Conservation (phyloP, 768 basidiomycete species). For the Amanita pseudoporphyria region DNA sequence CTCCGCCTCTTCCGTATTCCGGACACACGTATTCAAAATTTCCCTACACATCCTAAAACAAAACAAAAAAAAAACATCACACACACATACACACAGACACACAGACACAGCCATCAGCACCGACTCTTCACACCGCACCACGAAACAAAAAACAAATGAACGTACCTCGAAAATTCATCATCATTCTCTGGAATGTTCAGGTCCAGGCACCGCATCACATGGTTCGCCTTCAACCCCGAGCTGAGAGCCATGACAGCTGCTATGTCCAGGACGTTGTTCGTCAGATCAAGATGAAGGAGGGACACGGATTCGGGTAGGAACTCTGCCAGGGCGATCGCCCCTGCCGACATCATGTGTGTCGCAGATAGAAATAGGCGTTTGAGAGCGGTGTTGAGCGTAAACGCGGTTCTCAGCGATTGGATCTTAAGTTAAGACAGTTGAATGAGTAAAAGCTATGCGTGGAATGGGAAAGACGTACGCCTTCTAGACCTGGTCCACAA, state of each 20-base stretch:
- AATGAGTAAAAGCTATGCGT: not conserved
- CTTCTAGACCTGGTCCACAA: constrained; percentile 80
- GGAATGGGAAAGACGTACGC: constrained; percentile 41
- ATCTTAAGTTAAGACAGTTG: constrained; percentile 34
- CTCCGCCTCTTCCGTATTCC: constrained; percentile 81
- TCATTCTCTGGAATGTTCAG: constrained; percentile 83
- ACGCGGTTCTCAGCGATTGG: constrained; percentile 83
- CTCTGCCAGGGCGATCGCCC: constrained; percentile 92
- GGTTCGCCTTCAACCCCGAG: constrained; percentile 76
- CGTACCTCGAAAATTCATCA: constrained; percentile 65
- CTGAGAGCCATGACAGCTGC: constrained; percentile 92
- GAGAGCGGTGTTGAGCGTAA: constrained; percentile 84
- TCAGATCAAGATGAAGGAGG: constrained; percentile 87
- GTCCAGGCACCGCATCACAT: constrained; percentile 86
- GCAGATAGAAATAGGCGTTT: constrained; percentile 89
- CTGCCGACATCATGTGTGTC: constrained; percentile 69
- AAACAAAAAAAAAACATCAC: too few relatives aligned
- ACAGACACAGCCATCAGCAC: constrained; percentile 7
- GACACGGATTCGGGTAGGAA: constrained; percentile 88
- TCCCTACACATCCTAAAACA: constrained; percentile 67
- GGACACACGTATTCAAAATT: constrained; percentile 81
- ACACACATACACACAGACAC: too few relatives aligned
- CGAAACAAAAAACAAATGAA: too few relatives aligned
- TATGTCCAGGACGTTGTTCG: constrained; percentile 71
- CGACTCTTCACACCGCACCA: not conserved